A percentile compares a stretch with the other conserved stretches of the same genome.
These are phyloP conservation scores for Thalassiosira profunda DNA, from an alignment of 108 stramenopile species.

Conservation along the genomic window DNA sequence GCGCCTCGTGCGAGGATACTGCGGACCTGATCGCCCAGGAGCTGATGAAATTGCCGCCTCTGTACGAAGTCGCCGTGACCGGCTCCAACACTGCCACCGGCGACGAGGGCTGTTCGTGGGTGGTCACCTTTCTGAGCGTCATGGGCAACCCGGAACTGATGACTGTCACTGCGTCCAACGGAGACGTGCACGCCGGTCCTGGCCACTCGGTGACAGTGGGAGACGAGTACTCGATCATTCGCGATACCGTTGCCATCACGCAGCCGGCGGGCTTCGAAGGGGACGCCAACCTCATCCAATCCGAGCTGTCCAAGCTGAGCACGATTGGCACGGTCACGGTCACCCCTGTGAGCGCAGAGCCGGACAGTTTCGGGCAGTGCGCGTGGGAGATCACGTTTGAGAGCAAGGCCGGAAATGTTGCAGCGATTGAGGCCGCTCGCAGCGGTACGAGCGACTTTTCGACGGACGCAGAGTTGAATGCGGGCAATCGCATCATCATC, in stretches of 20 bases:
- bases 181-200: slow-evolving; percentile 29
- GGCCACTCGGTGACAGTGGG: slow-evolving; percentile 42
- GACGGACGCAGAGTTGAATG: slow-evolving; percentile 28
- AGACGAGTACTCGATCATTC: slow-evolving; percentile 34
- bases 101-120: slow-evolving; percentile 65
- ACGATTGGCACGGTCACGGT: slow-evolving; percentile 78
- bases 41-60: slow-evolving; percentile 51
- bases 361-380: slow-evolving; percentile 51
- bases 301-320: slow-evolving; percentile 73
- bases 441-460: slow-evolving; percentile 38
- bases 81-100: slow-evolving; percentile 42
- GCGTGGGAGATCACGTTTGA: slow-evolving; percentile 78
- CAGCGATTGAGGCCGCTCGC: slow-evolving; percentile 39
- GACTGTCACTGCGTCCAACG: slow-evolving; percentile 45
- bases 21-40: slow-evolving; percentile 54
- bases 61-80: slow-evolving; percentile 64
- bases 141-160: slow-evolving; percentile 59
- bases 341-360: slow-evolving; percentile 19
- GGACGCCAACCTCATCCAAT: slow-evolving; percentile 64
- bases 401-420: slow-evolving; percentile 70
- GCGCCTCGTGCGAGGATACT: slow-evolving; percentile 53
- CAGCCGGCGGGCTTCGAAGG: slow-evolving; percentile 46
- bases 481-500: slow-evolving; percentile 28
- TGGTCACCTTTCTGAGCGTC: slow-evolving; percentile 60
- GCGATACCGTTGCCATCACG: slow-evolving; percentile 38